These are phyloP conservation scores for Sporothrix luriei DNA, from an alignment of 2,329 filamentous ascomycete genomes.

Conservation along the genomic window DNA sequence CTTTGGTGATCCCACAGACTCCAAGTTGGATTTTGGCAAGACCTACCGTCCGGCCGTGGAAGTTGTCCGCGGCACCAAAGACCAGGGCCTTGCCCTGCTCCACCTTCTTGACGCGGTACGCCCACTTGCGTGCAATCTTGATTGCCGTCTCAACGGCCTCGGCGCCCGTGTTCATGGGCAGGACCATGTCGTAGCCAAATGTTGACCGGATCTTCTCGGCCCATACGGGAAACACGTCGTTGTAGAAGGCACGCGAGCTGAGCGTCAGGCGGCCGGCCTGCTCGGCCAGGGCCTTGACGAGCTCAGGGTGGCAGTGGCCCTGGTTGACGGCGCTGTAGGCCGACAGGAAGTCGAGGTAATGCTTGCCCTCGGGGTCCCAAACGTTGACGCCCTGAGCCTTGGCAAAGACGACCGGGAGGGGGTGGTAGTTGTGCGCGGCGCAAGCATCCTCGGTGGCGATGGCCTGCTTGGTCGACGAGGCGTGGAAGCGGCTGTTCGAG, in stretches of 20 bases:
- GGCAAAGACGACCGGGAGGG: conserved; percentile 90
- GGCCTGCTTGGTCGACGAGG: conserved; percentile 74
- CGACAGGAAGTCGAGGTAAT: conserved; percentile 97
- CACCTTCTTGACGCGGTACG: conserved; percentile 93
- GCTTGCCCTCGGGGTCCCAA: conserved; percentile 94
- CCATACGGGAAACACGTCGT: conserved; percentile 96
- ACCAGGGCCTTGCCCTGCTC: conserved; percentile 80
- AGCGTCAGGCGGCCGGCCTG: conserved; percentile 89
- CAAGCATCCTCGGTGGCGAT: conserved; percentile 79
- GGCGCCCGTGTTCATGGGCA: conserved; percentile 97
- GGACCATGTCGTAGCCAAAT: conserved; percentile 96
- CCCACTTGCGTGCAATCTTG: conserved; percentile 97
- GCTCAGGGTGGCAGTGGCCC: conserved; percentile 95
- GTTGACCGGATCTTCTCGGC: conserved; percentile 86
- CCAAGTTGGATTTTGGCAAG: too few species aligned
- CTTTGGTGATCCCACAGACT: not conserved
- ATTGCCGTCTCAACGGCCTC: conserved; percentile 95
- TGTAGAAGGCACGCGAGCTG: conserved; percentile 94
- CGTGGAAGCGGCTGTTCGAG: conserved; percentile 61
- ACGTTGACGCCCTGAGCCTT: conserved; percentile 82
- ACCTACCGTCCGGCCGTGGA: conserved; percentile 89
- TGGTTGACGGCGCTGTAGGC: conserved; percentile 98
- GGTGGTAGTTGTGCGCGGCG: conserved; percentile 98
- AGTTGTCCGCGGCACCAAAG: conserved; percentile 86
- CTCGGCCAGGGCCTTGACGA: conserved; percentile 85